Percentiles rank a stretch among this genome's conserved stretches.
Evolutionary conservation across 306 rosid genomes (phyloP).

Genomic region (Prosopis cineraria): DNA sequence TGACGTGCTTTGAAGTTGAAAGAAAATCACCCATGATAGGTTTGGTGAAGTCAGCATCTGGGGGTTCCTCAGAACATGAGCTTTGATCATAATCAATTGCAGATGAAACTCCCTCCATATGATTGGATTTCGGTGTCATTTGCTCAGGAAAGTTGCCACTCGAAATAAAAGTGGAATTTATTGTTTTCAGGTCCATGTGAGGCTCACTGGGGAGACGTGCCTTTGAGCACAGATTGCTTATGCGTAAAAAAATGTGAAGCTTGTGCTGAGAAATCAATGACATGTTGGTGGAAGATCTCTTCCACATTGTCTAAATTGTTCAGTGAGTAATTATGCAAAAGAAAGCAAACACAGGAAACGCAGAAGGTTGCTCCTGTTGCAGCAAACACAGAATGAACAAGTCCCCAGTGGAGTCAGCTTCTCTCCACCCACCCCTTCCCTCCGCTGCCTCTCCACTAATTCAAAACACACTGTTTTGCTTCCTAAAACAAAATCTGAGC

Average conservation of each 20-base stretch:
- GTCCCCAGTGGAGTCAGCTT: not conserved
- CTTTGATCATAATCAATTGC: not conserved
- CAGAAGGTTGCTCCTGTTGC: not conserved
- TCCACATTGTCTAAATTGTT: conserved; percentile 24
- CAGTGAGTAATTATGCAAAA: not conserved
- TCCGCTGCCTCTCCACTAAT: not conserved
- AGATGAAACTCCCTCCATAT: conserved; percentile 27
- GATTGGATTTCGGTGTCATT: conserved; percentile 20
- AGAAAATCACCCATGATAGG: not conserved
- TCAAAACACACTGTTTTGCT: not conserved
- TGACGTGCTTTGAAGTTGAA: conserved; percentile 32
- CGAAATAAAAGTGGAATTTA: not conserved
- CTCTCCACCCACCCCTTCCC: not conserved
- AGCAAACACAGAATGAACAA: not conserved
- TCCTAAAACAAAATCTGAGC: not conserved
- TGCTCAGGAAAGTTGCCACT: conserved; percentile 8
- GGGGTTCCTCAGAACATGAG: conserved; percentile 10
- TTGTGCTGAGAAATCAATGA: conserved; percentile 32
- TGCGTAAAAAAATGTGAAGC: conserved; percentile 37
- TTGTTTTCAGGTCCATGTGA: not conserved
- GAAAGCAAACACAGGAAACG: not conserved
- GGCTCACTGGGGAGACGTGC: conserved; percentile 2
- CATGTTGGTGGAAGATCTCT: conserved; percentile 33
- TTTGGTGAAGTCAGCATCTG: not conserved
- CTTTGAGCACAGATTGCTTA: conserved; percentile 30